A percentile compares a stretch with the other conserved stretches of the same genome.
phyloP scores from a whole-genome alignment of 495 filamentous ascomycete species.

The Neurospora sp. region DNA sequence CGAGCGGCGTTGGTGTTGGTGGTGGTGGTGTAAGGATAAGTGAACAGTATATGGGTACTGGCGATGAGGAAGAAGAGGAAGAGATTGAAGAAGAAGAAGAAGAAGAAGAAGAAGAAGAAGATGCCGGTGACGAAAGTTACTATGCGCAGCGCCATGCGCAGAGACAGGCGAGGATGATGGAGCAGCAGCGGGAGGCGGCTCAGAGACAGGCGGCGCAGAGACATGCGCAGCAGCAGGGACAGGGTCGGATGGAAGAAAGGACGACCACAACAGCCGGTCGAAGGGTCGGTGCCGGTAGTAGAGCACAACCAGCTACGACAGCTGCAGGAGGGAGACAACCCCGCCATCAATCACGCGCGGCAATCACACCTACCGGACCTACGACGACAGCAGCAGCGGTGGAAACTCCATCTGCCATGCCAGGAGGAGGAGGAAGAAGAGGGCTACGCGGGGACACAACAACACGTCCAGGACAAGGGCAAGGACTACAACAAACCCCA shows the following conservation, averaged over 20 bases:
- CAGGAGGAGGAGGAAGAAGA: background rate
- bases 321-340: background rate
- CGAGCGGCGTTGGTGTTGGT: background rate
- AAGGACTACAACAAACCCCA: background rate
- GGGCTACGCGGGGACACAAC: background rate
- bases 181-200: background rate
- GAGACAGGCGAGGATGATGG: background rate
- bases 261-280: background rate
- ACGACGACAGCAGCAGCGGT: background rate
- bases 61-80: background rate
- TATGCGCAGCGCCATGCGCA: conserved; percentile 12
- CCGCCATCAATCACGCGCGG: background rate
- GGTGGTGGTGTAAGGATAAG: background rate
- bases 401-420: background rate
- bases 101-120: conserved; percentile 14
- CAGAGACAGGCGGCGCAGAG: background rate
- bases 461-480: background rate
- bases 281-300: background rate
- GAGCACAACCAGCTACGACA: background rate
- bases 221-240: background rate
- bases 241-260: background rate
- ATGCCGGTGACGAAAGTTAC: conserved; percentile 11
- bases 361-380: background rate
- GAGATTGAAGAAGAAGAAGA: conserved; percentile 13
- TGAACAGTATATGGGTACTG: background rate